A percentile compares a stretch with the other conserved stretches of the same genome.
Conservation (phyloP, 1,139 yeast species). For the Debaryomycetaceae sp. region DNA sequence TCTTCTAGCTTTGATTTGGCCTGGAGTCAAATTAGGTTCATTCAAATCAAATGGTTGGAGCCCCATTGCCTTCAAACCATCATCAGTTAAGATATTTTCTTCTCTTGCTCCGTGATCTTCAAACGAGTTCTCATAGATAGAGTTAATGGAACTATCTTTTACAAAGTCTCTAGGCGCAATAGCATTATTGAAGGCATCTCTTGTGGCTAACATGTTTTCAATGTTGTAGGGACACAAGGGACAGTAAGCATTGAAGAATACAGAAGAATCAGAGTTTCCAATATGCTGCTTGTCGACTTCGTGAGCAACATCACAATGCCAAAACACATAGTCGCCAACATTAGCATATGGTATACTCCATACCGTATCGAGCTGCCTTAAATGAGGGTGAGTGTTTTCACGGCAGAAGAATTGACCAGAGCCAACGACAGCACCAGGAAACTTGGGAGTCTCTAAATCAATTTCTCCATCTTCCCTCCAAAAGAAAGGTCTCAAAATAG, state of each 20-base stretch:
- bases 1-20: conserved; percentile 17
- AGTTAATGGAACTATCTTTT: background rate
- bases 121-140: background rate
- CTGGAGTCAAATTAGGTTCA: conserved; percentile 15
- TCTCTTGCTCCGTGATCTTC: conserved; percentile 14
- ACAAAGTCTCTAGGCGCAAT: conserved; percentile 7
- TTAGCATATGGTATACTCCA: conserved; percentile 31
- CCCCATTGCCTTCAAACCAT: conserved; percentile 24
- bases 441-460: conserved; percentile 20
- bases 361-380: conserved; percentile 21
- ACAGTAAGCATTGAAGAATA: conserved; percentile 21
- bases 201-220: conserved; percentile 20
- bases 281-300: conserved; percentile 43
- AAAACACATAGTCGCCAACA: conserved; percentile 44
- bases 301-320: conserved; percentile 50
- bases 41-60: conserved; percentile 15
- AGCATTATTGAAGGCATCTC: conserved; percentile 21
- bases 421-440: conserved; percentile 20
- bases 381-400: conserved; percentile 22
- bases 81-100: conserved; percentile 16
- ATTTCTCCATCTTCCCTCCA: conserved; percentile 26
- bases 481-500: conserved; percentile 45
- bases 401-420: conserved; percentile 7
- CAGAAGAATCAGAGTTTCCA: conserved; percentile 19
- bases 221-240: conserved; percentile 24